Evolutionary conservation across 1,139 yeast genomes (phyloP), one percentile per base, ranked within the genome.

Genomic region (Yamadazyma atlantica): DNA sequence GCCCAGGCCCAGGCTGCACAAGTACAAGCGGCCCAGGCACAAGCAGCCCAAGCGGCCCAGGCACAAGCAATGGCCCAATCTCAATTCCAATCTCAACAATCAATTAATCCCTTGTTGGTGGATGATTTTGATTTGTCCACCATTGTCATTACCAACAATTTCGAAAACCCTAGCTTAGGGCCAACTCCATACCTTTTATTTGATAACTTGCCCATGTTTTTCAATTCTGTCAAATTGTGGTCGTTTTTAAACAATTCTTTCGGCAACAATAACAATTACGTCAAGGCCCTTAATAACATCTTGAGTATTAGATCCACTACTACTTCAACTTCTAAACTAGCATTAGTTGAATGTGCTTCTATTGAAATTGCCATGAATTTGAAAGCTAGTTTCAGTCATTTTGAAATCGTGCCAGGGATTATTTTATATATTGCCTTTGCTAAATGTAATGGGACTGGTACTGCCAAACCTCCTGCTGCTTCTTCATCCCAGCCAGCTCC

Each of bases 281-380:
- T 9, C 9, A 50, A 64, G 26, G 48, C 58, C 11, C 41, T 48
- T 35, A 62, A 58, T 4, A 55, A 54, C 33, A 55, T 70, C 13
- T 44, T 48, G 22, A 59, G 70, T 28, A 82, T 89, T 7, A 73
- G 89, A 38, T 72, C 88, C 15, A 57, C 77, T 8, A 33, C 42
- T 12, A 57, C 62, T 7, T 62, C 75, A n/a, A 62, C 54, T 25
- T 55, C 65, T 7, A 61, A 69, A 12, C 49, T 69, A 52, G 94
- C 94, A 0, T 70, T 88, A 45, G 82, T 86, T 23, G 94, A 85
- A 58, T 89, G 87, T 60, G 69, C 76, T 4, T 68, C 73, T 27
- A 64, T 85, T 11, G 96, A 87, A 34, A 68, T 80, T 29, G 95
- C 97, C 10, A 79, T 85, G 72, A 75, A 73, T 33, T 87, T 95